These are phyloP conservation scores for Tephrocybe sp. DNA, from an alignment of 768 basidiomycete species.

Conservation along the genomic window DNA sequence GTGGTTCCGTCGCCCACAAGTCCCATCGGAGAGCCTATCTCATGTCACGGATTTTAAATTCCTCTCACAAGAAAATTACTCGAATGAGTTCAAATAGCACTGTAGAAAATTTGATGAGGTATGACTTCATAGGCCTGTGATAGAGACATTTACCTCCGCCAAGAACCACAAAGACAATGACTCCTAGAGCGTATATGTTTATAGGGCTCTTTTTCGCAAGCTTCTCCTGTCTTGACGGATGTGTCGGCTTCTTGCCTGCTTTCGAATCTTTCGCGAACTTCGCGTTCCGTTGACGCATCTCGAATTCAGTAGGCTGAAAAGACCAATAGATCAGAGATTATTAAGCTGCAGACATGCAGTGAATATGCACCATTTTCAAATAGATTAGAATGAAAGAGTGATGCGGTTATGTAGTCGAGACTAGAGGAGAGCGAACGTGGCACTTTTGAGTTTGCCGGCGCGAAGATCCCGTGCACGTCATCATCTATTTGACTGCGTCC, in stretches of 20 bases:
- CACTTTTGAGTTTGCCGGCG: constrained; percentile 3
- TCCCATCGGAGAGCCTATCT: background rate
- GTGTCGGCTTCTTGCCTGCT: constrained; percentile 74
- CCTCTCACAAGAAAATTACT: constrained; percentile 60
- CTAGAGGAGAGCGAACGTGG: constrained; percentile 19
- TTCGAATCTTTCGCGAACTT: constrained; percentile 77
- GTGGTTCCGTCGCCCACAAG: constrained; percentile 7
- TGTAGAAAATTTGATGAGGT: constrained; percentile 24
- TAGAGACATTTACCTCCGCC: constrained; percentile 69
- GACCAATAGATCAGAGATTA: background rate
- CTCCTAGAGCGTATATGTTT: constrained; percentile 71
- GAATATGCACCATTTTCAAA: constrained; percentile 27
- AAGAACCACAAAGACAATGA: constrained; percentile 74
- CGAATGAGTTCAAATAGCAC: constrained; percentile 74
- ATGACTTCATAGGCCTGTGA: background rate
- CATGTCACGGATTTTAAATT: background rate
- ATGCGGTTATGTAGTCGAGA: constrained; percentile 12
- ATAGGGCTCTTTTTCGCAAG: constrained; percentile 73
- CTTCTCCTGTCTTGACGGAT: constrained; percentile 70
- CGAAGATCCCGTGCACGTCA: too few species aligned
- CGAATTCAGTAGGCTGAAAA: constrained; percentile 74
- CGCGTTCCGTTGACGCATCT: constrained; percentile 76
- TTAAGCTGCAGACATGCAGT: background rate
- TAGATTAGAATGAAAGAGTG: constrained; percentile 15
- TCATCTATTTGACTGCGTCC: too few species aligned